Percentiles rank a stretch among this genome's conserved stretches.
Evolutionary conservation across 2,329 filamentous ascomycete genomes (phyloP).

Genomic region (Cyanodermella asteris): DNA sequence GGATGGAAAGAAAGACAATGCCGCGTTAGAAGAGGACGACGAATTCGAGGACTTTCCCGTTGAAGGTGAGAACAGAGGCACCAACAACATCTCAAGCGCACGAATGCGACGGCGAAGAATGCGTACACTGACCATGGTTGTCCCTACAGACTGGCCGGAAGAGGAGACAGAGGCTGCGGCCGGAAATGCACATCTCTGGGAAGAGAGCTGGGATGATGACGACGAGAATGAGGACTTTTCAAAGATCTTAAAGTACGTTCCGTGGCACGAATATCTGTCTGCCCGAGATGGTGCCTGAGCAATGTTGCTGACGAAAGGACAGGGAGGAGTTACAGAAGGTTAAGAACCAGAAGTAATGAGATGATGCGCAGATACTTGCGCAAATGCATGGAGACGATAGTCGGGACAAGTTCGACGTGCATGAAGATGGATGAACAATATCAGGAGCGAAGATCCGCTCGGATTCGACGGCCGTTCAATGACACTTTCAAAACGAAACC

Average conservation of each 20-base stretch:
- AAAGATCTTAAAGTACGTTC: conserved; percentile 68
- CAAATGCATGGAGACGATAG: too few relatives aligned
- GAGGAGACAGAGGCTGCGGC: conserved; percentile 62
- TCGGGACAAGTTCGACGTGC: too few relatives aligned
- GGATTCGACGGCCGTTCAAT: too few relatives aligned
- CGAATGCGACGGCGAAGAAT: too few relatives aligned
- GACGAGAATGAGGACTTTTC: conserved; percentile 95
- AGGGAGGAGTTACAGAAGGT: conserved; percentile 93
- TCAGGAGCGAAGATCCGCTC: too few relatives aligned
- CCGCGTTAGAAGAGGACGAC: conserved; percentile 82
- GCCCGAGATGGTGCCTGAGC: neutral
- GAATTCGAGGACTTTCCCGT: conserved; percentile 98
- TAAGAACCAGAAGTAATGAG: conserved; percentile 41
- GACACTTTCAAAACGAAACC: too few relatives aligned
- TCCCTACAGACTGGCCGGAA: conserved; percentile 58
- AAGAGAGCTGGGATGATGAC: conserved; percentile 99
- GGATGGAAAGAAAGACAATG: conserved; percentile 41
- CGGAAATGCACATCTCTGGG: conserved; percentile 67
- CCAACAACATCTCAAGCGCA: neutral
- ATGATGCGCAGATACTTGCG: neutral
- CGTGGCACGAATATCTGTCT: too few relatives aligned
- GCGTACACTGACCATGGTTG: neutral
- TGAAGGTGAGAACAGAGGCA: conserved; percentile 42
- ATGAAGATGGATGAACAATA: too few relatives aligned
- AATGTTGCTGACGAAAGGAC: conserved; percentile 4